Evolutionary conservation across 2,329 filamentous ascomycete species (phyloP).

Genomic region (Karstenula rhodostoma): DNA sequence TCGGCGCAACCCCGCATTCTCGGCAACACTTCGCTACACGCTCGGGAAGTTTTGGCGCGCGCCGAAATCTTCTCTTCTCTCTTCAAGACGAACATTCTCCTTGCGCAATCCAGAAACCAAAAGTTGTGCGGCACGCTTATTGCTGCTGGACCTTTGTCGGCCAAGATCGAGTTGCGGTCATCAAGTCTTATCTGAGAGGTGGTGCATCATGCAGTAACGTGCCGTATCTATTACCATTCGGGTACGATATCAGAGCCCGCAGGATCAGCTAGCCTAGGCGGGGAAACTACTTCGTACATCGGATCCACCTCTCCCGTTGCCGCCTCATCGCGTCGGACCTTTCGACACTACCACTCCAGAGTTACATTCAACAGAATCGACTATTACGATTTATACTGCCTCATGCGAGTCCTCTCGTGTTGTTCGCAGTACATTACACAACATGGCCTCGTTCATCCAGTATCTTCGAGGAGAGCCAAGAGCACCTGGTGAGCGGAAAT

Average conservation of each 20-base stretch:
- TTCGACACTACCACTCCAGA: background rate
- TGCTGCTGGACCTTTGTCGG: background rate
- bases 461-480: constrained; percentile 48
- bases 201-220: background rate
- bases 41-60: constrained; percentile 1
- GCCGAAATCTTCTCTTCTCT: background rate
- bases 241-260: constrained; percentile 1
- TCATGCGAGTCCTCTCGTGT: background rate
- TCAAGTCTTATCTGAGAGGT: background rate
- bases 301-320: background rate
- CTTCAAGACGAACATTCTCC: background rate
- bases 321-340: background rate
- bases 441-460: constrained; percentile 40
- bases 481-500: constrained; percentile 37
- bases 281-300: background rate
- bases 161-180: background rate
- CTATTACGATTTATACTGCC: background rate
- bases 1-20: constrained; percentile 13
- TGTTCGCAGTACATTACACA: background rate
- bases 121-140: background rate
- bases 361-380: background rate
- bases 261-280: constrained; percentile 4
- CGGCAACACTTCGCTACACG: background rate
- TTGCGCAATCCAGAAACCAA: background rate
- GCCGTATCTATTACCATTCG: constrained; percentile 2